Conservation (phyloP, 106 monocot species). For the Allium sativum region DNA sequence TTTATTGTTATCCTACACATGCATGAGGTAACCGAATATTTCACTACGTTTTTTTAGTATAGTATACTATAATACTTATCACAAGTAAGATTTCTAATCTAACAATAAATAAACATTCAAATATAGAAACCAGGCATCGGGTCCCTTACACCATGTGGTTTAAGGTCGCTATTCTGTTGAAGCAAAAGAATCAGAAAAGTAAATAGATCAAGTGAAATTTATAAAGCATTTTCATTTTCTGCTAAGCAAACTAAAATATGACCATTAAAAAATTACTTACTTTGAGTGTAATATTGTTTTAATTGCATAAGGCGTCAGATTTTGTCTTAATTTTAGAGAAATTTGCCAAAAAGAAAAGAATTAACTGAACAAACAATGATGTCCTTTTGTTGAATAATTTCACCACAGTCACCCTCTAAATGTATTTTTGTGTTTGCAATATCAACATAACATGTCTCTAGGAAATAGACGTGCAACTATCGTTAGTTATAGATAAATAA, state of each 20-base stretch:
- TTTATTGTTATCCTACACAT: too few relatives aligned
- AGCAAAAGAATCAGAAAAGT: background rate
- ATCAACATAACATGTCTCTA: constrained; percentile 83
- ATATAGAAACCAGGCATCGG: too few relatives aligned
- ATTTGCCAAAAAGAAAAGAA: background rate
- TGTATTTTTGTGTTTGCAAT: constrained; percentile 66
- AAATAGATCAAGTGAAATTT: too few relatives aligned
- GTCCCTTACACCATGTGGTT: background rate
- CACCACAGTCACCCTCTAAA: constrained; percentile 54
- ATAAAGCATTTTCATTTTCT: background rate
- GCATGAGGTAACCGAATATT: too few relatives aligned
- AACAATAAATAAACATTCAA: too few relatives aligned
- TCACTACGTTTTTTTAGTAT: too few relatives aligned
- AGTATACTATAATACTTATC: too few relatives aligned
- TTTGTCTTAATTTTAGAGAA: background rate
- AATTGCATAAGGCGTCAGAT: background rate
- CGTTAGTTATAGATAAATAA: background rate
- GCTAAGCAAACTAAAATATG: background rate
- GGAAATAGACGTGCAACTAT: constrained; percentile 7
- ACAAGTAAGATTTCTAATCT: too few relatives aligned
- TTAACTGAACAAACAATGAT: constrained; percentile 50
- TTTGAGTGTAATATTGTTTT: background rate
- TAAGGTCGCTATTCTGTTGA: background rate
- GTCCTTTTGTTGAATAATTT: constrained; percentile 39
- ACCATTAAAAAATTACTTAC: background rate